These are phyloP conservation scores for Fusarium veterinarium DNA, from an alignment of 2,329 filamentous ascomycete genomes.

Conservation along the genomic window DNA sequence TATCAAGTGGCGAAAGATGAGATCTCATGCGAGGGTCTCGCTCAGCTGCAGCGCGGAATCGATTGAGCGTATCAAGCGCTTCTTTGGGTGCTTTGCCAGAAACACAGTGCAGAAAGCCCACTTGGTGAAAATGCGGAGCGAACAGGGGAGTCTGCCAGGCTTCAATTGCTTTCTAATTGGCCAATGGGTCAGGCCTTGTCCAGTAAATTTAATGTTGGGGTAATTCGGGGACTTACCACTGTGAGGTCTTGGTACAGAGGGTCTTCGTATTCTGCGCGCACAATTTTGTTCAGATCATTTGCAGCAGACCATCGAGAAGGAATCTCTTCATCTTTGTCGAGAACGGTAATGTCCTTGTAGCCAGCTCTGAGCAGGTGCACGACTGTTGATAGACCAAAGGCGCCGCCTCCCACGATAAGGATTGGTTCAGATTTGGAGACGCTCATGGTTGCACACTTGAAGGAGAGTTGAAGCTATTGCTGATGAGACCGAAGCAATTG, in stretches of 20 bases:
- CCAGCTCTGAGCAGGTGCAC: slow-evolving; percentile 57
- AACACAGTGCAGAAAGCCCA: slow-evolving; percentile 58
- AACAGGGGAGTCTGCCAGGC: slow-evolving; percentile 65
- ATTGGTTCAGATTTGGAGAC: slow-evolving; percentile 43
- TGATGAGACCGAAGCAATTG: not conserved
- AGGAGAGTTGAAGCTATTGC: not conserved
- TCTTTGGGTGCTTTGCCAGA: slow-evolving; percentile 61
- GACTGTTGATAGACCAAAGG: slow-evolving; percentile 63
- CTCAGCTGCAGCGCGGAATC: slow-evolving; percentile 55
- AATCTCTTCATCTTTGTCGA: slow-evolving; percentile 53
- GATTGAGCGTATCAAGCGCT: slow-evolving; percentile 58
- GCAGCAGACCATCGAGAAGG: slow-evolving; percentile 64
- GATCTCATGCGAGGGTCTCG: slow-evolving; percentile 53
- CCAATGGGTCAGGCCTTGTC: not conserved
- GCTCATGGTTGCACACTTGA: slow-evolving; percentile 14
- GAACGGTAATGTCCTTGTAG: slow-evolving; percentile 59
- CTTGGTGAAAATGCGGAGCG: slow-evolving; percentile 61
- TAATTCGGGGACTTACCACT: slow-evolving; percentile 52
- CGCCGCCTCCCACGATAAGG: slow-evolving; percentile 59
- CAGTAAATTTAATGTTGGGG: not conserved
- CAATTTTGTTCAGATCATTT: slow-evolving; percentile 71
- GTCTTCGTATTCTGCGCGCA: slow-evolving; percentile 69
- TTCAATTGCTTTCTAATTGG: slow-evolving; percentile 58
- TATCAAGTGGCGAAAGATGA: slow-evolving; percentile 53
- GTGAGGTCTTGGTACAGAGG: slow-evolving; percentile 66